Evolutionary conservation across 441 rosid species (phyloP), one percentile per base, ranked within the genome.

Genomic region (Adansonia rubrostipa): DNA sequence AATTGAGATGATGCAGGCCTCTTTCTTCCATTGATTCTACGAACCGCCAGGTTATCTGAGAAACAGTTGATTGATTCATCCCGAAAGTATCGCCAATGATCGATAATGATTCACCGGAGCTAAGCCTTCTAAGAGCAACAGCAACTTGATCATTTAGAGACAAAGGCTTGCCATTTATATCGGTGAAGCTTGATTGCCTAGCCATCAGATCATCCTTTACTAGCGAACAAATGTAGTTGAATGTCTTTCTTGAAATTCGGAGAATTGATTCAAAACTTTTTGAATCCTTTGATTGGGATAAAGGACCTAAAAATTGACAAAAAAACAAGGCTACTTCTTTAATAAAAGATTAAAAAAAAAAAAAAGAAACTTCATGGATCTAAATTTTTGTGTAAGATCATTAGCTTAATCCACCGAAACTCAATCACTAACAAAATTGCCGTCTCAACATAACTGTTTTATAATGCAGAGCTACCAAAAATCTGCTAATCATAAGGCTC

Each of bases 1-100:
- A 94, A 9, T 71, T 79, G 79, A 96, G 92, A 85, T 92, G 98
- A 53, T 82, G 91, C 24, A 88, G 78, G 8, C 89, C 98, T 82
- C 89, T 85, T 84, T 91, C 93, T 84, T 96, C 98, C 97, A 93
- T 90, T 57, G 98, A 90, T 82, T 92, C 97, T 54, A 96, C 95
- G 80, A 92, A 96, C 62, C 97, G 89, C 97, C 97, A 94, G 68
- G 98, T 96, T 84, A 91, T 79, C 77, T 94, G 99, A 44, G 97
- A 92, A 77, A 96, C 97, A 20, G 91, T 91, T n/a, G 99, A 93
- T 80, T 91, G 98, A 75, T 88, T 89, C 80, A 96, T 71, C 56
- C 97, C 90, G 71, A 96, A 88, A 24, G 86, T 81, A 79, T 96
- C 97, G 51, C 96, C 99, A 71, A 92, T 85, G 28, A 63, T 82